Evolutionary conservation across 345 rosid species (phyloP), one percentile per base, ranked within the genome.

Genomic region (Raphanus sativus): DNA sequence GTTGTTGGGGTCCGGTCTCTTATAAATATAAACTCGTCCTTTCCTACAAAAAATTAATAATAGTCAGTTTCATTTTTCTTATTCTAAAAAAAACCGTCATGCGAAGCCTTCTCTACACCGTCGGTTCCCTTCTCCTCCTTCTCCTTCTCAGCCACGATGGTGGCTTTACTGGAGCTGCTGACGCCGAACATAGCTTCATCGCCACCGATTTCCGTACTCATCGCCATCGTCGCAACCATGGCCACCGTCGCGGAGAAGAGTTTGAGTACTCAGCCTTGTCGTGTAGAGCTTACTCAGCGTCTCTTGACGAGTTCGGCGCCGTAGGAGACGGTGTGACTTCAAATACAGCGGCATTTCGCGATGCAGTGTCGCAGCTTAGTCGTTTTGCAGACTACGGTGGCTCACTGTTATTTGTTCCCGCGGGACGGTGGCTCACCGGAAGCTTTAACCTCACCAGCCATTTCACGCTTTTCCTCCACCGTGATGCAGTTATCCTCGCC

Each of bases 361-460:
- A 84, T 2, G 97, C 98, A 24, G 78, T 94, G 42, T 78, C 82
- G 9, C 78, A 89, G 63, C 84, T 94, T 25, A 85, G 91, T 79
- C 82, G 79, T 70, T 88, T 77, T 69, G 77, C 83, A 36, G 62
- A 86, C 10, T 67, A 77, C 11, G 98, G 98, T 0, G 98, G 97
- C n/a, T 83, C 95, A 1, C 82, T 86, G 75, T 93, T 94, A 12
- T 73, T 87, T 42, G 89, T 94, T 45, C 98, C 98, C 12, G 84
- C 97, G 0, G 98, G 98, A 11, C 90, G 82, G 70, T 94, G 97
- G 97, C 74, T 94, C 68, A 92, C 97, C 48, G 95, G 95, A 11
- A 88, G 89, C 77, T 94, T 94, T 80, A 90, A 91, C 55, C 91
- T 94, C 75, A 91, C 94, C 58, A 91, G 94, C 74, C 89, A 94